Percentiles rank a stretch among this genome's conserved stretches.
phyloP scores from a whole-genome alignment of 768 basidiomycete genomes.

The Megacollybia marginata region DNA sequence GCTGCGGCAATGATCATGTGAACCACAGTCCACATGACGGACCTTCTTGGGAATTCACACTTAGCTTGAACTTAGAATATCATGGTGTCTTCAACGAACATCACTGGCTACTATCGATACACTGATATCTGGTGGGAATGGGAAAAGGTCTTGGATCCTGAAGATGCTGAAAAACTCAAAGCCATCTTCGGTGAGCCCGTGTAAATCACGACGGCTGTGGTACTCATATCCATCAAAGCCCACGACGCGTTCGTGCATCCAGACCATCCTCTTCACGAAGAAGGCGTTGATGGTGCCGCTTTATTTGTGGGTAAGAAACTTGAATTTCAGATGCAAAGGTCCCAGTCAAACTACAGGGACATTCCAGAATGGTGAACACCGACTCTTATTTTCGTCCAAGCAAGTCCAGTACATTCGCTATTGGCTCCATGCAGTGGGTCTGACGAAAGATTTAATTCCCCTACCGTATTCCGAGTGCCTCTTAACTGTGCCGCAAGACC shows the following conservation, averaged over 20 bases:
- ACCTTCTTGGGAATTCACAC: too few relatives aligned
- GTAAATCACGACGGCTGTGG: background rate
- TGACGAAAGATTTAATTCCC: constrained; percentile 59
- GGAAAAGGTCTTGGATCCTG: constrained; percentile 25
- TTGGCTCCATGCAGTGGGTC: constrained; percentile 69
- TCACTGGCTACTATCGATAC: constrained; percentile 75
- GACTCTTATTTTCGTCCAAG: constrained; percentile 75
- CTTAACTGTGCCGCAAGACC: constrained; percentile 41
- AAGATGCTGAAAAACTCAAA: constrained; percentile 54
- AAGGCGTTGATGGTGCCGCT: constrained; percentile 59
- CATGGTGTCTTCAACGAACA: too few relatives aligned
- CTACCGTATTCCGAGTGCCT: constrained; percentile 77
- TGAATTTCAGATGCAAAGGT: background rate
- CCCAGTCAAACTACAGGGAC: background rate
- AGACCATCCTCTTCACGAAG: constrained; percentile 63
- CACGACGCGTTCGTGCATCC: constrained; percentile 64
- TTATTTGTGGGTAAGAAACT: constrained; percentile 54
- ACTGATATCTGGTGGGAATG: constrained; percentile 84
- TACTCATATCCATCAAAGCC: constrained; percentile 21
- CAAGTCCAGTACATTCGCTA: constrained; percentile 84
- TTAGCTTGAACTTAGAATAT: too few relatives aligned
- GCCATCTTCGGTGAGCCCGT: constrained; percentile 46
- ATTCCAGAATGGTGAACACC: constrained; percentile 53
- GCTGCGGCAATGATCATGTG: too few relatives aligned
- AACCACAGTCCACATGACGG: too few relatives aligned